These are phyloP conservation scores for Parietaria judaica DNA, from an alignment of 306 rosid species.

Conservation along the genomic window DNA sequence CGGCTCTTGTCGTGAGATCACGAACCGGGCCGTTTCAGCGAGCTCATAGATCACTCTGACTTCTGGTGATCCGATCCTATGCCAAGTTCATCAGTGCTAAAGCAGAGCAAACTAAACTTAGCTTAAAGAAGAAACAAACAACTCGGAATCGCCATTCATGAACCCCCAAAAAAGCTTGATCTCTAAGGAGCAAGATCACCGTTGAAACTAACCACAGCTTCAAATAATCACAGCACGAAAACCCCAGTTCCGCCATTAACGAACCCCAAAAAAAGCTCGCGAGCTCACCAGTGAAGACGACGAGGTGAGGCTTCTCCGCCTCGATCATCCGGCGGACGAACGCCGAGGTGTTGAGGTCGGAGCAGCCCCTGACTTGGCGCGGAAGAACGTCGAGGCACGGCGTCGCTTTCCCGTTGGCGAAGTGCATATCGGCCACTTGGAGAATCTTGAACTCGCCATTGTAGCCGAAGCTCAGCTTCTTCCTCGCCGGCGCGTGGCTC, in stretches of 20 bases:
- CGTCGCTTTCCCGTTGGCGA: conserved; percentile 54
- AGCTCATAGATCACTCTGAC: too few species aligned
- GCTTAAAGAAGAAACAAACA: too few species aligned
- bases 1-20: too few species aligned
- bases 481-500: neutral
- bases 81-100: too few species aligned
- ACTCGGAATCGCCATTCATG: too few species aligned
- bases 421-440: conserved; percentile 98
- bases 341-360: conserved; percentile 79
- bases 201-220: neutral
- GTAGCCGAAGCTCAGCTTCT: conserved; percentile 43
- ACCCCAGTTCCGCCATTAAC: too few species aligned
- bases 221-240: too few species aligned
- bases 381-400: conserved; percentile 59
- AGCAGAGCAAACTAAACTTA: too few species aligned
- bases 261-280: neutral
- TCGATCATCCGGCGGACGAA: conserved; percentile 62
- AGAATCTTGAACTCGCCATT: conserved; percentile 80
- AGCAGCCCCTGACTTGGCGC: conserved; percentile 47
- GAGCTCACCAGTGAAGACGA: conserved; percentile 74
- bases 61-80: too few species aligned
- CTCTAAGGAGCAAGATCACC: neutral
- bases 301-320: conserved; percentile 89
- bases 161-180: too few species aligned
- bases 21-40: too few species aligned